Percentiles rank a stretch among this genome's conserved stretches.
Evolutionary conservation across 805 yeast genomes (phyloP).

Genomic region (Candida rishiriensis): DNA sequence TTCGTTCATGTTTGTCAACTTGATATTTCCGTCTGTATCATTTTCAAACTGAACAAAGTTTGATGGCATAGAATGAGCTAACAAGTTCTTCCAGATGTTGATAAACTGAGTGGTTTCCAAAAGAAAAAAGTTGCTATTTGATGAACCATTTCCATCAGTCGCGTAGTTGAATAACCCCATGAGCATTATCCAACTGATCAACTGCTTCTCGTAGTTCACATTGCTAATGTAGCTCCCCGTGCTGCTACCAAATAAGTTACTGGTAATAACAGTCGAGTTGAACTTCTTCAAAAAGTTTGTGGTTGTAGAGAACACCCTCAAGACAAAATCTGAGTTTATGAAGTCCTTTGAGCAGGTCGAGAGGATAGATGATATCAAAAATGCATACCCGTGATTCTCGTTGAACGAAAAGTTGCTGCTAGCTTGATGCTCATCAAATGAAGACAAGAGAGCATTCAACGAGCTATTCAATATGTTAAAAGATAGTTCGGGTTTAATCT

Average conservation of each 20-base stretch:
- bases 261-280: slow-evolving; percentile 32
- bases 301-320: slow-evolving; percentile 27
- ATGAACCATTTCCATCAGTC: slow-evolving; percentile 20
- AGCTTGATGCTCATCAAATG: slow-evolving; percentile 31
- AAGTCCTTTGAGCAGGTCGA: slow-evolving; percentile 27
- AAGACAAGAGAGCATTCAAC: slow-evolving; percentile 30
- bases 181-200: slow-evolving; percentile 58
- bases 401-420: slow-evolving; percentile 19
- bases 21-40: slow-evolving; percentile 28
- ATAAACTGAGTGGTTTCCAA: slow-evolving; percentile 57
- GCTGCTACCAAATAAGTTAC: slow-evolving; percentile 28
- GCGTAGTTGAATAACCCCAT: slow-evolving; percentile 58
- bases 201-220: slow-evolving; percentile 31
- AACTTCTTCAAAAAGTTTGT: slow-evolving; percentile 29
- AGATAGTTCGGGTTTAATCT: slow-evolving; percentile 29
- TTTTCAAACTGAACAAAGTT: slow-evolving; percentile 30
- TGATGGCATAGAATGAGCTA: slow-evolving; percentile 46
- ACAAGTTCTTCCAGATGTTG: slow-evolving; percentile 57
- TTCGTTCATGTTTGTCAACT: slow-evolving; percentile 30
- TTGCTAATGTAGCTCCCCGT: slow-evolving; percentile 27
- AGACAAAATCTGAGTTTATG: slow-evolving; percentile 28
- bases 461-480: slow-evolving; percentile 30
- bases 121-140: slow-evolving; percentile 47
- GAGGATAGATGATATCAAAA: slow-evolving; percentile 28
- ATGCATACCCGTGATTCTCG: slow-evolving; percentile 30